phyloP scores from a whole-genome alignment of 2,329 filamentous ascomycete genomes.

The Epichloe sp. region DNA sequence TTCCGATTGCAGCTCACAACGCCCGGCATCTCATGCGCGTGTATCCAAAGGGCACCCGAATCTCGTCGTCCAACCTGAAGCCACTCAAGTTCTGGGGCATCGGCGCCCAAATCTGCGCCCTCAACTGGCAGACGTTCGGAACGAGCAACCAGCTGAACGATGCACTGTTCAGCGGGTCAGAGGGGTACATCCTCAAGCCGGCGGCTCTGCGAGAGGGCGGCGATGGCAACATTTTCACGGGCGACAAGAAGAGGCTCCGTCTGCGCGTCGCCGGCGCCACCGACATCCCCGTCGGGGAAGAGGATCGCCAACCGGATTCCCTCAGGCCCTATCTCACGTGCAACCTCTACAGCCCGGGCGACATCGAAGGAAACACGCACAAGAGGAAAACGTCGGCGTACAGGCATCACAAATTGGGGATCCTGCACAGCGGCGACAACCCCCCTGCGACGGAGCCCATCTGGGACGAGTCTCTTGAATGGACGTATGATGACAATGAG shows the following conservation, averaged over 20 bases:
- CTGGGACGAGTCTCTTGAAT: conserved; percentile 53
- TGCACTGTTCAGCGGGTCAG: conserved; percentile 50
- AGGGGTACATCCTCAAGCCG: conserved; percentile 55
- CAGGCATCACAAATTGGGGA: conserved; percentile 42
- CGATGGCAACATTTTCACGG: conserved; percentile 32
- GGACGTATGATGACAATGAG: conserved; percentile 56
- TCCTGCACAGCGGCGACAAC: conserved; percentile 45
- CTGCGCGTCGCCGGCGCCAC: conserved; percentile 51
- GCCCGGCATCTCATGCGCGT: conserved; percentile 56
- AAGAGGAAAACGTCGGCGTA: conserved; percentile 52
- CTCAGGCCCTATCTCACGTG: conserved; percentile 54
- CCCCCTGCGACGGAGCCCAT: conserved; percentile 47
- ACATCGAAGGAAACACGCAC: conserved; percentile 30
- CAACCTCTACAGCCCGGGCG: conserved; percentile 45
- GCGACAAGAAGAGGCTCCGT: conserved; percentile 35
- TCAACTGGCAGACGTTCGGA: conserved; percentile 59
- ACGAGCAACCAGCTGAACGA: conserved; percentile 55
- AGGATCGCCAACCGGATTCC: conserved; percentile 34
- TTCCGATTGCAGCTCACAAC: conserved; percentile 45
- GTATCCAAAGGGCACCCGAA: conserved; percentile 55
- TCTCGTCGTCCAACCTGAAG: conserved; percentile 50
- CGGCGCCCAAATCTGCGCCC: conserved; percentile 54
- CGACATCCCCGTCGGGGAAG: conserved; percentile 40
- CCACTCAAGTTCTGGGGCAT: conserved; percentile 53
- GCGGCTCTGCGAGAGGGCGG: conserved; percentile 43